Base-by-base conservation (phyloP, 2,329 filamentous ascomycete species). In the Corinectria fuckeliana region DNA sequence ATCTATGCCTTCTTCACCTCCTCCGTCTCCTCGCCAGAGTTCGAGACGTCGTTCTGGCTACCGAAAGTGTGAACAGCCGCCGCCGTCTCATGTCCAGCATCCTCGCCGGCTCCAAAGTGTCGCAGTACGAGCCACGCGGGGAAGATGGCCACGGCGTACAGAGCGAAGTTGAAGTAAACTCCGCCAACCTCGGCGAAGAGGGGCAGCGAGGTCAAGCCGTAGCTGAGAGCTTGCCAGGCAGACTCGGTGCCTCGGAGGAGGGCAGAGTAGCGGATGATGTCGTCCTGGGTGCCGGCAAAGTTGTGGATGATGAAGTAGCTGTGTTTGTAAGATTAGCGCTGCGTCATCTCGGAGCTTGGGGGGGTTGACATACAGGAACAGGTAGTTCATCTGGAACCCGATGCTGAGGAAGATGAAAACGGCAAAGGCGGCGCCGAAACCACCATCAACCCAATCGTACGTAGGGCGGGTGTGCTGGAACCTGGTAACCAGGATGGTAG, bases 361-460 rank as follows among this genome's bases (percentile, higher is more conserved):
- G 28, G 21, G 5, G 3, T 28, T 39, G 10, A 75, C 82, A 74
- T 69, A 88, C 80, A 91, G 74, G 71, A 87, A 91, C 63, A 91
- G 80, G 70, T 92, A 92, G 72, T 92, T 92, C 7, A 91, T 65
- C 74, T 92, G 89, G 66, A 92, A 92, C 0, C 87, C 85, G 10
- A 85, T 75, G 0, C 87, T 86, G 65, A 90, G 81, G 65, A 92
- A 85, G 5, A 92, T 69, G 72, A 89, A 92, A 16, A 91, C 78
- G 0, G 82, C 85, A 65, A 92, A 92, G 0, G 82, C 87, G 36
- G 80, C 79, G 0, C 88, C 89, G 54, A 92, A 92, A 0, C 87
- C 88, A 0, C 76, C 62, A 61, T 82, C 82, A 0, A 71, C 68
- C 90, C 90, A 92, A 72, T 92, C 90, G 65, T 85, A 89, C 0